Conservation (phyloP, 805 yeast species). For the Starmerella stigmatis region DNA sequence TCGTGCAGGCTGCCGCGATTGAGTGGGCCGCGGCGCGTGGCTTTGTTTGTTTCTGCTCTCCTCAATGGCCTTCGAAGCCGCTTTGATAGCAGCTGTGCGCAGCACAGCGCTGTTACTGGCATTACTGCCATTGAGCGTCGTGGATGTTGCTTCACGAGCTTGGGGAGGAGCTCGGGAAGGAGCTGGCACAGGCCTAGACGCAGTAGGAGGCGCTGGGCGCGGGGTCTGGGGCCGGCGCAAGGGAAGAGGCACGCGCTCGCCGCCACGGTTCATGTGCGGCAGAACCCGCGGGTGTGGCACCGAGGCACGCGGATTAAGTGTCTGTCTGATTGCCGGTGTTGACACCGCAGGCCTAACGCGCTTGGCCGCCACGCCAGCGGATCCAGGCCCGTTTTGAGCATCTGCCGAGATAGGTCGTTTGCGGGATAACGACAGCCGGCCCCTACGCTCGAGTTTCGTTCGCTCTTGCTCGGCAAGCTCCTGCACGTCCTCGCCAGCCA, state of each 20-base stretch:
- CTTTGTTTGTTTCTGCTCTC: too few species aligned
- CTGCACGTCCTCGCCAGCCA: conserved; percentile 29
- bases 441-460: not conserved
- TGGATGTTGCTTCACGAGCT: not conserved
- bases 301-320: too few species aligned
- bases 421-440: not conserved
- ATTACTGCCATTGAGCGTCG: not conserved
- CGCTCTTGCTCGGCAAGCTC: conserved; percentile 2
- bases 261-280: too few species aligned
- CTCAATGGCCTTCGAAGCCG: not conserved
- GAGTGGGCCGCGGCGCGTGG: too few species aligned
- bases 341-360: conserved; percentile 7
- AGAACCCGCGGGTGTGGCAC: too few species aligned
- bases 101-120: not conserved
- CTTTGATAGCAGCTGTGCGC: not conserved
- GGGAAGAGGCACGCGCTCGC: too few species aligned
- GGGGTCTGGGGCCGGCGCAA: too few species aligned
- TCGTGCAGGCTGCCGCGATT: too few species aligned
- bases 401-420: not conserved
- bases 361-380: not conserved
- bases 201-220: too few species aligned
- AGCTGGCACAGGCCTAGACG: too few species aligned
- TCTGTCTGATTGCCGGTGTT: too few species aligned
- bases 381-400: not conserved
- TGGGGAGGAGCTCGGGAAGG: too few species aligned